phyloP scores from a whole-genome alignment of 331 rosid genomes.

The Rhamnella rubrinervis region DNA sequence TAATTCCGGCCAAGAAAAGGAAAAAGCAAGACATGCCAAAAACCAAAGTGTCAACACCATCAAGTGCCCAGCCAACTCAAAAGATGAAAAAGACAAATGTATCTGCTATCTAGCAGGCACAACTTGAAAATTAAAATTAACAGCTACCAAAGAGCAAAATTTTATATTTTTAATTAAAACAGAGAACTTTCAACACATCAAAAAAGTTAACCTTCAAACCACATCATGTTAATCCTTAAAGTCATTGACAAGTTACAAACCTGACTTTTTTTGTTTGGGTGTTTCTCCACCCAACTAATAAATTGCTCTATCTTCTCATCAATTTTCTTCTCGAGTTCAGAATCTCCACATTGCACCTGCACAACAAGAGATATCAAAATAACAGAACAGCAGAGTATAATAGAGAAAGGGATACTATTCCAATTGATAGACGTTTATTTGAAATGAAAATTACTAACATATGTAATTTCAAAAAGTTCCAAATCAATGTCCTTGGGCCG shows the following conservation, averaged over 20 bases:
- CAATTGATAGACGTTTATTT: background rate
- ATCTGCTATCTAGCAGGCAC: too few species aligned
- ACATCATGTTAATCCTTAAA: background rate
- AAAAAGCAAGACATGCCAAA: background rate
- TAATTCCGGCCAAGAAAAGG: background rate
- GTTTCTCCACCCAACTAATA: constrained; percentile 94
- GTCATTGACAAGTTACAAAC: constrained; percentile 38
- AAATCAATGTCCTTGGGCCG: constrained; percentile 88
- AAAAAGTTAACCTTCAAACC: background rate
- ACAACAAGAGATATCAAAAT: constrained; percentile 18
- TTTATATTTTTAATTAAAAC: background rate
- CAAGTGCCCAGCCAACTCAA: background rate
- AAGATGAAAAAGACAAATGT: too few species aligned
- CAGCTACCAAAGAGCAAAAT: background rate
- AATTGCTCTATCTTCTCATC: constrained; percentile 94
- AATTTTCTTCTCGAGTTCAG: constrained; percentile 83
- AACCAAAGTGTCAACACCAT: background rate
- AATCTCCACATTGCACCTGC: constrained; percentile 95
- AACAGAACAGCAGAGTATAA: background rate
- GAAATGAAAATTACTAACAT: constrained; percentile 49
- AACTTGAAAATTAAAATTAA: too few species aligned
- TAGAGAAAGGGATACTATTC: background rate
- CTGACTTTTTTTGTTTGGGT: constrained; percentile 96
- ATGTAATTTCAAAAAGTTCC: constrained; percentile 91
- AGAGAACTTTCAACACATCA: background rate